Percentiles rank a stretch among this genome's conserved stretches.
phyloP scores from a whole-genome alignment of 2,329 filamentous ascomycete species.

The Pseudogymnoascus sp. region DNA sequence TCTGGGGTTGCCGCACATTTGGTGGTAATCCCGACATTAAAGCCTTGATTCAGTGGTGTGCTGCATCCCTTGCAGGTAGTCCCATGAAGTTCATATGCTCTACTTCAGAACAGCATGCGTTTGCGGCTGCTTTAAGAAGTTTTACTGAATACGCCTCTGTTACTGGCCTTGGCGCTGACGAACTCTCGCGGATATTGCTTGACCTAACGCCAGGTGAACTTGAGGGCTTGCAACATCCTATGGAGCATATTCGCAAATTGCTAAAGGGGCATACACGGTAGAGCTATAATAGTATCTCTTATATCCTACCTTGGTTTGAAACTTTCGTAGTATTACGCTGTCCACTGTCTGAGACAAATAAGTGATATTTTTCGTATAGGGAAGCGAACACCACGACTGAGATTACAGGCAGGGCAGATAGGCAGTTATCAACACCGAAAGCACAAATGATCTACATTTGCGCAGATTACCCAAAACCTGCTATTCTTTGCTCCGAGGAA shows the following conservation, averaged over 20 bases:
- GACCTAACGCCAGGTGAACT: neutral
- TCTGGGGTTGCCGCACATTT: neutral
- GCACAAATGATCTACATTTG: neutral
- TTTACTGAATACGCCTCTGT: neutral
- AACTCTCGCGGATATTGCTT: neutral
- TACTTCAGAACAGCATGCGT: neutral
- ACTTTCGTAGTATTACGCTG: neutral
- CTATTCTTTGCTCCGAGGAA: neutral
- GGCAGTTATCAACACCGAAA: neutral
- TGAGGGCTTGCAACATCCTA: neutral
- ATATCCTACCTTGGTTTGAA: neutral
- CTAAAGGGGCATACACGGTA: neutral
- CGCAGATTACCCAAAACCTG: neutral
- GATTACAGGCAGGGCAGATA: neutral
- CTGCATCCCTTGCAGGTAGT: neutral
- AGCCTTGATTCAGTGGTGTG: neutral
- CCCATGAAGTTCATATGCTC: conserved; percentile 3
- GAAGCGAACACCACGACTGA: no score
- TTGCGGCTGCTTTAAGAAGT: neutral
- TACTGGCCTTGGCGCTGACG: neutral
- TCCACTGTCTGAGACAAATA: no score
- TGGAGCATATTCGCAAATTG: neutral
- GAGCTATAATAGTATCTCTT: neutral
- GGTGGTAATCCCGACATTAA: neutral
- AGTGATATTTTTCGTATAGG: no score